Evolutionary conservation across 352 stramenopile genomes (phyloP).

Genomic region (Phytophthora pinifolia): DNA sequence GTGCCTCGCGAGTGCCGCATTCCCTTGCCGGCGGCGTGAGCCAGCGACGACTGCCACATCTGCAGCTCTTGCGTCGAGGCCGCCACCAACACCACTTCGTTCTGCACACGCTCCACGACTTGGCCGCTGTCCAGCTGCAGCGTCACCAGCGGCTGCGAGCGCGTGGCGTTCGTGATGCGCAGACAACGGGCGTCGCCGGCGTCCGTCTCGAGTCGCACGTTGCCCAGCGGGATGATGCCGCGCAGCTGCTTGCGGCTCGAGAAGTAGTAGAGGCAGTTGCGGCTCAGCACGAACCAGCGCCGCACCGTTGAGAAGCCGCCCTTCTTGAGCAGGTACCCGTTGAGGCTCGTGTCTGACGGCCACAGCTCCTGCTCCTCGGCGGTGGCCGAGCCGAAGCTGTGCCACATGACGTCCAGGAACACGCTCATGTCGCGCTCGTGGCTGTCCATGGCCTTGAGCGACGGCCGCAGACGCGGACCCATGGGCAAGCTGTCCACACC

Average conservation of each 20-base stretch:
- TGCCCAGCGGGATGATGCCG: conserved; percentile 84
- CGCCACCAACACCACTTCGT: conserved; percentile 76
- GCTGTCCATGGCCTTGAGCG: conserved; percentile 66
- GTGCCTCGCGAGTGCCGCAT: conserved; percentile 81
- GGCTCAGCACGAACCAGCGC: conserved; percentile 87
- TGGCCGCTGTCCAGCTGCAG: conserved; percentile 84
- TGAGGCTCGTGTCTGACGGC: conserved; percentile 88
- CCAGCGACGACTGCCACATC: conserved; percentile 88
- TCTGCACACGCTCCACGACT: conserved; percentile 76
- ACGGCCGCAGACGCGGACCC: conserved; percentile 67
- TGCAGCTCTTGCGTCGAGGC: conserved; percentile 74
- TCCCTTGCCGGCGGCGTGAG: conserved; percentile 76
- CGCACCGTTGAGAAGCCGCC: conserved; percentile 76
- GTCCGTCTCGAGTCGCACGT: conserved; percentile 72
- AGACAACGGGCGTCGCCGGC: conserved; percentile 50
- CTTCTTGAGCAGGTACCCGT: conserved; percentile 85
- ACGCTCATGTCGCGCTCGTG: conserved; percentile 87
- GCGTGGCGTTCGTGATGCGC: conserved; percentile 68
- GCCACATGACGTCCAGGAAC: conserved; percentile 88
- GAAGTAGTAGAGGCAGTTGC: conserved; percentile 90
- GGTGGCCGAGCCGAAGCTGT: conserved; percentile 79
- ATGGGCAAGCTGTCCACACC: conserved; percentile 85
- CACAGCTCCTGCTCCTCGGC: conserved; percentile 88
- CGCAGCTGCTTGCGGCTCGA: conserved; percentile 77
- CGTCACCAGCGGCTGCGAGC: conserved; percentile 65